Evolutionary conservation across 768 basidiomycete species (phyloP).

Genomic region (Boletus edulis): DNA sequence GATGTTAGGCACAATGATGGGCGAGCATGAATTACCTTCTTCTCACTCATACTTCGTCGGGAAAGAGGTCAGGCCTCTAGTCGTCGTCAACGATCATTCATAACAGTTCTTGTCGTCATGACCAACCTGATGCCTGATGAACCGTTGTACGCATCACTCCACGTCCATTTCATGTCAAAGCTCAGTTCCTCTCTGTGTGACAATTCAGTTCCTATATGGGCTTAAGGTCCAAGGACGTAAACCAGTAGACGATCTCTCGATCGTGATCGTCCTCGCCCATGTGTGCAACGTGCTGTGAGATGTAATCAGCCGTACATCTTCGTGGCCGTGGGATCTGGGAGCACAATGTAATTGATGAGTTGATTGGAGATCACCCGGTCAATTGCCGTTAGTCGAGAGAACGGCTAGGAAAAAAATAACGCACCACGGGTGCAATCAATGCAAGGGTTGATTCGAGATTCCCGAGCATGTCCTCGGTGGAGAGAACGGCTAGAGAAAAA

Average conservation of each 20-base stretch:
- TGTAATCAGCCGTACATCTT: background rate
- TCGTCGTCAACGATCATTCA: slow-evolving; percentile 2
- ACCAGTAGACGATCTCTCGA: slow-evolving; percentile 14
- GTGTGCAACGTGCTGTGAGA: background rate
- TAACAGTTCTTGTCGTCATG: background rate
- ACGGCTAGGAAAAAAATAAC: too few relatives aligned
- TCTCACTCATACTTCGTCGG: background rate
- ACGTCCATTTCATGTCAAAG: background rate
- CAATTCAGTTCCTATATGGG: slow-evolving; percentile 2
- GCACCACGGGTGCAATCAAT: background rate
- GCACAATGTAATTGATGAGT: background rate
- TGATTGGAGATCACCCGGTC: too few relatives aligned
- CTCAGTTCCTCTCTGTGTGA: background rate
- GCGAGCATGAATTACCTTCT: background rate
- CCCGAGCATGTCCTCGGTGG: background rate
- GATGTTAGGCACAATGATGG: slow-evolving; percentile 20
- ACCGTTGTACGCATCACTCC: too few relatives aligned
- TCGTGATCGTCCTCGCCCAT: slow-evolving; percentile 12
- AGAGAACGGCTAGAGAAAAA: background rate
- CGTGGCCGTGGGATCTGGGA: background rate
- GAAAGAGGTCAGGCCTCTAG: slow-evolving; percentile 5
- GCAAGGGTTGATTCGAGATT: background rate
- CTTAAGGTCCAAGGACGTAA: slow-evolving; percentile 3
- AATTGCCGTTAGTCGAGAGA: too few relatives aligned
- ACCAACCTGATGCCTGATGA: too few relatives aligned